Evolutionary conservation across 805 yeast species (phyloP), one percentile per base, ranked within the genome.

Genomic region (Saccharomycopsis olivae): DNA sequence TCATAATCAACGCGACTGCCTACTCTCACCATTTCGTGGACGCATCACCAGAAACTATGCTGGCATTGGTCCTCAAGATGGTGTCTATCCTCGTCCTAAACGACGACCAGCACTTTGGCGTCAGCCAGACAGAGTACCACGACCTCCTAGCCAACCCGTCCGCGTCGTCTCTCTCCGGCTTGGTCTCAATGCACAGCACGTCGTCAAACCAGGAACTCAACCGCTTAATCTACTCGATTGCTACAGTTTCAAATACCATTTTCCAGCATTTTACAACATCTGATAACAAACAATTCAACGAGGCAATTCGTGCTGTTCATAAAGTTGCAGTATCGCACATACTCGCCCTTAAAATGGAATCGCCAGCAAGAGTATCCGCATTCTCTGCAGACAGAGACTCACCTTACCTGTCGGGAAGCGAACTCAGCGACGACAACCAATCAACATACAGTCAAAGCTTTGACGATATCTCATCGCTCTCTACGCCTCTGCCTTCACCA

Each of bases 261-360:
- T 35, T 28, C 33, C 44, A 44, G 13, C 32, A 15, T 17, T 46
- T 41, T 28, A 40, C 45, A 11, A 33, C 41, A 29, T 33, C 45
- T 19, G 46, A 44, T n/a, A 35, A 44, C 37, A 34, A 33, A 18
- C 40, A 41, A 29, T 29, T 44, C 30, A 44, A 44, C 23, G 40
- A 35, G 6, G 31, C 36, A 11, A 46, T 46, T 19, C 24, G 31
- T 9, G 43, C 43, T 23, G 33, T 46, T 17, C 42, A 46, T 23
- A 40, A 43, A 15, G 47, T 44, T 13, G 19, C 40, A 14, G 45
- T 43, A 8, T 40, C 47, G 6, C 49, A 46, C 36, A 40, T 43
- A 31, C 34, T 46, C 47, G 49, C 49, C 11, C 29, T 46, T 8
- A 43, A 43, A 23, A 41, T 40, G n/a, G 49, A 46, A 36, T n/a